Percentiles rank a stretch among this genome's conserved stretches.
These are phyloP conservation scores for Coffea eugenioides DNA, from an alignment of 257 asterid species.

Conservation along the genomic window DNA sequence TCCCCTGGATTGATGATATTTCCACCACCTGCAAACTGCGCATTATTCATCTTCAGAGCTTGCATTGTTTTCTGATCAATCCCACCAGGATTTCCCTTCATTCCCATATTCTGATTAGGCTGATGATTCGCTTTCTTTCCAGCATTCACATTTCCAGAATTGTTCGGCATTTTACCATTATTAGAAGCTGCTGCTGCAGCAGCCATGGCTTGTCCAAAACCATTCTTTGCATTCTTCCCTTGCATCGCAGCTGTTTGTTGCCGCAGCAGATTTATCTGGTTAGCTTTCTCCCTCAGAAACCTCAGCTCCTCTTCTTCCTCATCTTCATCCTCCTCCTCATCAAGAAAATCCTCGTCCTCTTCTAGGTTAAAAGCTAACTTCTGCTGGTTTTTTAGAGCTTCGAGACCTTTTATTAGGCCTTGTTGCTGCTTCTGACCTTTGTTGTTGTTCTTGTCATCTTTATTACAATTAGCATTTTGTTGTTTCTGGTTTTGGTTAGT, in stretches of 20 bases:
- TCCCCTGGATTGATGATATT: slow-evolving; percentile 21
- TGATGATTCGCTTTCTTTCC: slow-evolving; percentile 33
- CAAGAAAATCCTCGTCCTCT: slow-evolving; percentile 26
- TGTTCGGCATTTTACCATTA: slow-evolving; percentile 33
- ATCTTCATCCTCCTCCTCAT: slow-evolving; percentile 26
- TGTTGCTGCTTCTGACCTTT: slow-evolving; percentile 44
- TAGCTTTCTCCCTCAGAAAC: slow-evolving; percentile 29
- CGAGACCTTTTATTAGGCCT: slow-evolving; percentile 28
- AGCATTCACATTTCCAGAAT: slow-evolving; percentile 25
- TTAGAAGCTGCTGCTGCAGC: slow-evolving; percentile 10
- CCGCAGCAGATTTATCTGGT: slow-evolving; percentile 45
- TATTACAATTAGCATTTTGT: slow-evolving; percentile 34
- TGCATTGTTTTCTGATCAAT: slow-evolving; percentile 43
- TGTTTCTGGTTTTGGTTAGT: slow-evolving; percentile 38
- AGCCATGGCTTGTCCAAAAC: slow-evolving; percentile 13
- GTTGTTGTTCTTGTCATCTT: slow-evolving; percentile 30
- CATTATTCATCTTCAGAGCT: slow-evolving; percentile 36
- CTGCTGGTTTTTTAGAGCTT: slow-evolving; percentile 43
- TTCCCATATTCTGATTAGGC: slow-evolving; percentile 26
- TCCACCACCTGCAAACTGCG: slow-evolving; percentile 24
- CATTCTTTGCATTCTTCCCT: slow-evolving; percentile 34
- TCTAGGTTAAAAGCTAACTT: slow-evolving; percentile 33
- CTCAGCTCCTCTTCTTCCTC: slow-evolving; percentile 36
- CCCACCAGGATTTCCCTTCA: slow-evolving; percentile 27
- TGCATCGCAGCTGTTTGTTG: slow-evolving; percentile 33